Evolutionary conservation across 352 stramenopile genomes (phyloP), one percentile per base, ranked within the genome.

Genomic region (Globisporangium alternatum): DNA sequence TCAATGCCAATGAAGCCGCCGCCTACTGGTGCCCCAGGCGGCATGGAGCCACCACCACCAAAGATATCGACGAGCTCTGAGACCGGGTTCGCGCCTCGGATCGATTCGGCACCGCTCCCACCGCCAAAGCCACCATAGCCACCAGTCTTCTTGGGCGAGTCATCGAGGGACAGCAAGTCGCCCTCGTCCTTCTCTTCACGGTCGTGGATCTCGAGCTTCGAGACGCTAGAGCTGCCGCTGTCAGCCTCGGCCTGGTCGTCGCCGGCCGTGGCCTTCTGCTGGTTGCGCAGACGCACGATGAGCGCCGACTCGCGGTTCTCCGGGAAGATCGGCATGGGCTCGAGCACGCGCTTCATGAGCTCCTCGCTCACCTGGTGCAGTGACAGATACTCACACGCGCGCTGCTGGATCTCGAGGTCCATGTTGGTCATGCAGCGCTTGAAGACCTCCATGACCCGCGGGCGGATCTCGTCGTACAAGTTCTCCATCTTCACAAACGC

Each of bases 391-490:
- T 99, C 97, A 28, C 90, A 97, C 25, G 95, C 93, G 33, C 97
- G 91, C 77, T 99, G 97, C 72, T 99, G 97, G 60, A 99, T 91
- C 81, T 99, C 97, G 41, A 98, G 80, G 75, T 99, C 95, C 65
- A 98, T 96, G 66, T 93, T 96, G 43, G 89, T 97, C 62, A 90
- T 95, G 66, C 91, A 94, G 48, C 94, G 86, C 33, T 97, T 92
- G 74, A 99, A 98, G 6, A 99, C 74, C 17, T 84, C 75, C 0
- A 93, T 78, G 37, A 98, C 89, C 6, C 92, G 84, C n/a, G 91
- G 80, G 13, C 90, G 86, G 49, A 94, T 81, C 56, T 95, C 84
- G 37, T 91, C 83, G 60, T 86, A 93, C 31, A 93, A 51, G 62
- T 92, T 94, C 61, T 89, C 83, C 80, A 99, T 93, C 74, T 99